A percentile compares a stretch with the other conserved stretches of the same genome.
Evolutionary conservation across 2,329 filamentous ascomycete species (phyloP).

Genomic region (Ascochyta viciae-villosae): DNA sequence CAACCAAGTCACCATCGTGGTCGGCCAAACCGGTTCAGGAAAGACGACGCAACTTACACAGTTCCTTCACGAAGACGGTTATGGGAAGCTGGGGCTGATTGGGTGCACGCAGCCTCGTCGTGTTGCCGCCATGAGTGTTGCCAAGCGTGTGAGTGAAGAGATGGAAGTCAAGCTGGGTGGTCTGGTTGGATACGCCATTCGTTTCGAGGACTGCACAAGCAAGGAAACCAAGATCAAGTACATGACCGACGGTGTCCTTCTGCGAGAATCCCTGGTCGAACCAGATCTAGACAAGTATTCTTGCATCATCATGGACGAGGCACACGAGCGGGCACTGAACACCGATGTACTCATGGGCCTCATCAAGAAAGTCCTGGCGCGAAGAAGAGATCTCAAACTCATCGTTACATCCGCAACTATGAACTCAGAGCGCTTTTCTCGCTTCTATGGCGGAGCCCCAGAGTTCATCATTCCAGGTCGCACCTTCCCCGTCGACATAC

Average conservation of each 20-base stretch:
- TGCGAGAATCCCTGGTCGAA: slow-evolving; percentile 92
- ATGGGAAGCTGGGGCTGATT: slow-evolving; percentile 85
- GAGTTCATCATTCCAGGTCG: slow-evolving; percentile 96
- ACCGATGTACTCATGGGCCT: slow-evolving; percentile 97
- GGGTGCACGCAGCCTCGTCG: slow-evolving; percentile 95
- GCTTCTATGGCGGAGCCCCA: slow-evolving; percentile 94
- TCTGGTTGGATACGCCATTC: slow-evolving; percentile 93
- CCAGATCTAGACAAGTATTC: slow-evolving; percentile 94
- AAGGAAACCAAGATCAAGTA: slow-evolving; percentile 97
- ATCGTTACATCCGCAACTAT: slow-evolving; percentile 99
- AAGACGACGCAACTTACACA: slow-evolving; percentile 98
- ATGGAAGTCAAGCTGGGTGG: slow-evolving; percentile 93
- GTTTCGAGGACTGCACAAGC: slow-evolving; percentile 97
- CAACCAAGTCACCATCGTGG: slow-evolving; percentile 96
- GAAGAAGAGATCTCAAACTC: slow-evolving; percentile 88
- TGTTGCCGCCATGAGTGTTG: slow-evolving; percentile 98
- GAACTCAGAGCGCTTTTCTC: slow-evolving; percentile 95
- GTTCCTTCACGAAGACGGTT: slow-evolving; percentile 94
- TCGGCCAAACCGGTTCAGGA: slow-evolving; percentile 95
- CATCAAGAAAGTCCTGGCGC: slow-evolving; percentile 94
- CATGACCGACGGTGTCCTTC: slow-evolving; percentile 96
- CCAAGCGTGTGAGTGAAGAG: slow-evolving; percentile 96
- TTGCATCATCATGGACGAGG: slow-evolving; percentile 99
- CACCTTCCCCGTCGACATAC: slow-evolving; percentile 95
- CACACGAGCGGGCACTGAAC: slow-evolving; percentile 94